Percentiles rank a stretch among this genome's conserved stretches.
phyloP scores from a whole-genome alignment of 2,329 filamentous ascomycete genomes.

The Pseudocercospora musae region DNA sequence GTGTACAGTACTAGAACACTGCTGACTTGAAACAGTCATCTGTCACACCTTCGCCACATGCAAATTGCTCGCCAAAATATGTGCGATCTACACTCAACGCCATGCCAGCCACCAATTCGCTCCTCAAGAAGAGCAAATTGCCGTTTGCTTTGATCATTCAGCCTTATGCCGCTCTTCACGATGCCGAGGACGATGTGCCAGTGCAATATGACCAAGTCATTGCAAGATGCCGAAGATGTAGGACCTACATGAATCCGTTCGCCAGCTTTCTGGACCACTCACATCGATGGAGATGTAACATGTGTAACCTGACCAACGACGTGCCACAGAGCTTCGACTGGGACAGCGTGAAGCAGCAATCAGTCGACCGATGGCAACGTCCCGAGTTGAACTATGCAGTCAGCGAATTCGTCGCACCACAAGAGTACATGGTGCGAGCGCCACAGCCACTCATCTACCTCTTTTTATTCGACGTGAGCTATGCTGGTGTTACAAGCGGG shows the following conservation, averaged over 20 bases:
- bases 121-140: conserved; percentile 94
- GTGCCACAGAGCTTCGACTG: conserved; percentile 99
- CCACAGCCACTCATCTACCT: conserved; percentile 94
- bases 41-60: conserved; percentile 83
- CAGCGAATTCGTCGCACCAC: conserved; percentile 94
- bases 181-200: conserved; percentile 85
- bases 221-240: conserved; percentile 88
- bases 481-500: conserved; percentile 81
- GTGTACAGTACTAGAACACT: neutral
- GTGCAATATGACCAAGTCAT: conserved; percentile 97
- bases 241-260: conserved; percentile 97
- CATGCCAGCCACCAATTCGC: conserved; percentile 83
- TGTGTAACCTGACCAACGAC: conserved; percentile 98
- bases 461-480: conserved; percentile 93
- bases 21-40: conserved; percentile 59
- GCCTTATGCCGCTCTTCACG: conserved; percentile 88
- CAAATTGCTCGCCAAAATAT: conserved; percentile 92
- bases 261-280: conserved; percentile 95
- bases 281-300: conserved; percentile 98
- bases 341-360: conserved; percentile 89
- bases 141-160: conserved; percentile 95
- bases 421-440: conserved; percentile 98
- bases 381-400: conserved; percentile 94
- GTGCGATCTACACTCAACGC: conserved; percentile 93
- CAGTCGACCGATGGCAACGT: conserved; percentile 85